Conservation (phyloP, 768 basidiomycete genomes). For the Russula virescens region DNA sequence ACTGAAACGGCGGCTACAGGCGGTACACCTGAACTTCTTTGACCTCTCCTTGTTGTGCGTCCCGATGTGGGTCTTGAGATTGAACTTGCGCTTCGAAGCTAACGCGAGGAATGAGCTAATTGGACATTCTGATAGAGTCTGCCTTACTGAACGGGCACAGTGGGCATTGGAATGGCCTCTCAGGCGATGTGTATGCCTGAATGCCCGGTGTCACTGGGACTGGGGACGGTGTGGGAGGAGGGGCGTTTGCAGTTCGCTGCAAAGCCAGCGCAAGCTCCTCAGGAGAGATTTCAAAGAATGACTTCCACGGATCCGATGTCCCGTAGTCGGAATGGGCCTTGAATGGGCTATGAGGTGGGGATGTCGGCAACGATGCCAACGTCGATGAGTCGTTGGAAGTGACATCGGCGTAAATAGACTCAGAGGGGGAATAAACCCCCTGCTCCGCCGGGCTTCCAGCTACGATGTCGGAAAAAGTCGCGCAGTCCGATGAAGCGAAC, state of each 20-base stretch:
- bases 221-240: background rate
- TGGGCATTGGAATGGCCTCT: background rate
- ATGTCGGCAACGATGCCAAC: background rate
- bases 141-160: background rate
- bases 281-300: background rate
- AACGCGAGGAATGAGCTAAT: background rate
- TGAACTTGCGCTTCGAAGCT: background rate
- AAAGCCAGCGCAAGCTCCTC: background rate
- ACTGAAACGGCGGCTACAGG: background rate
- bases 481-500: background rate
- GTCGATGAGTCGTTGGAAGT: background rate
- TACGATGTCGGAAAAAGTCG: background rate
- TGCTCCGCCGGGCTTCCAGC: background rate
- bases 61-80: background rate
- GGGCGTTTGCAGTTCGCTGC: background rate
- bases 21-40: background rate
- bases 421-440: too few species aligned
- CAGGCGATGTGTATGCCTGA: background rate
- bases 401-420: background rate
- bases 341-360: background rate
- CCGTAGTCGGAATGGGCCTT: background rate
- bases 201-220: background rate
- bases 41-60: background rate
- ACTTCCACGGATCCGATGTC: background rate
- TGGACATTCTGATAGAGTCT: background rate